Percentiles rank a stretch among this genome's conserved stretches.
phyloP scores from a whole-genome alignment of 768 basidiomycete species.

The Phaeotremella fagi region DNA sequence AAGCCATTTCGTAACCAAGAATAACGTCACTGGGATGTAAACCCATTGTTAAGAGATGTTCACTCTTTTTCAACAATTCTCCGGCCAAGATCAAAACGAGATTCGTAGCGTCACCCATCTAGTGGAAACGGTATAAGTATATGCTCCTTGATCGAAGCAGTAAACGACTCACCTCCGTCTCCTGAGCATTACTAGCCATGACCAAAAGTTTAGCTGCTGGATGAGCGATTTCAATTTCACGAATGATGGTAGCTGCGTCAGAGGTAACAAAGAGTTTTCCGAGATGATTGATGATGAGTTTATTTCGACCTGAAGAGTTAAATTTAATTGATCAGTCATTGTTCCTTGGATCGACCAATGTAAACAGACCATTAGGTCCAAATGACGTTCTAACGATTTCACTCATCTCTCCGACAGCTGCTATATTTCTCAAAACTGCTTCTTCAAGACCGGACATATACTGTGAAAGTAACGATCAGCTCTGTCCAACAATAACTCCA shows the following conservation, averaged over 20 bases:
- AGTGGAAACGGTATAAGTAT: slow-evolving; percentile 3
- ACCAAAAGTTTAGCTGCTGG: slow-evolving; percentile 98
- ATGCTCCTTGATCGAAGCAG: slow-evolving; percentile 6
- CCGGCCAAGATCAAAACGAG: slow-evolving; percentile 91
- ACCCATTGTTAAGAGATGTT: slow-evolving; percentile 89
- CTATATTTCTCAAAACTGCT: slow-evolving; percentile 92
- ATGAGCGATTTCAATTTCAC: slow-evolving; percentile 96
- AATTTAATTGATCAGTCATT: background rate
- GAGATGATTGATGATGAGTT: slow-evolving; percentile 95
- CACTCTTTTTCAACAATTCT: slow-evolving; percentile 88
- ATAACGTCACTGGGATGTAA: slow-evolving; percentile 94
- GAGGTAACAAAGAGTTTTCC: slow-evolving; percentile 94
- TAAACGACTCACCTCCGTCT: slow-evolving; percentile 65
- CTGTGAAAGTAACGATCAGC: slow-evolving; percentile 9
- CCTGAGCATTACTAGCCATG: slow-evolving; percentile 96
- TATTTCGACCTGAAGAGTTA: slow-evolving; percentile 70
- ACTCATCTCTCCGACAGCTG: slow-evolving; percentile 89
- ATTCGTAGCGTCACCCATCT: slow-evolving; percentile 99
- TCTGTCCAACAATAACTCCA: background rate
- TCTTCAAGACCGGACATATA: slow-evolving; percentile 88
- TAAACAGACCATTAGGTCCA: slow-evolving; percentile 74
- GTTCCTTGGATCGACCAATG: slow-evolving; percentile 42
- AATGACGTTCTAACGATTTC: slow-evolving; percentile 95
- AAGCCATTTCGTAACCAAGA: slow-evolving; percentile 89
- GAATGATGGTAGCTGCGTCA: slow-evolving; percentile 97